These are phyloP conservation scores for Backusella westeae DNA, from an alignment of 192 early-diverging fungal species.

Conservation along the genomic window DNA sequence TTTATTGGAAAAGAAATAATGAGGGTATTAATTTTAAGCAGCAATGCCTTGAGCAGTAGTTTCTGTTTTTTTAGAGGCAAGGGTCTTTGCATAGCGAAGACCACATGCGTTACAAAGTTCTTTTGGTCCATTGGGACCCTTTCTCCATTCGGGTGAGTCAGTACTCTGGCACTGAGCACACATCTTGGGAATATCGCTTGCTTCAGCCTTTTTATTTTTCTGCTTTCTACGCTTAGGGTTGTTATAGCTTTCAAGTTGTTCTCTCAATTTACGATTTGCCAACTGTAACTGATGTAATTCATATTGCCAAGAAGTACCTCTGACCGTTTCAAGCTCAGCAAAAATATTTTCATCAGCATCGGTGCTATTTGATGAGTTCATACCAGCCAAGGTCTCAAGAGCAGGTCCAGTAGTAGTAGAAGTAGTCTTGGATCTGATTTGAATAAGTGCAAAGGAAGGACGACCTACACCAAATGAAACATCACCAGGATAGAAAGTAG, in stretches of 20 bases:
- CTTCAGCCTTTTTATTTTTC: slow-evolving; percentile 12
- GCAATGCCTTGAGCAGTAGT: not conserved
- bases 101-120: slow-evolving; percentile 65
- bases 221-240: slow-evolving; percentile 38
- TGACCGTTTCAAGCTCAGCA: slow-evolving; percentile 38
- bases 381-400: slow-evolving; percentile 13
- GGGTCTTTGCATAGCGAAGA: slow-evolving; percentile 49
- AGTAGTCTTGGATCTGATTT: slow-evolving; percentile 12
- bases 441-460: slow-evolving; percentile 36
- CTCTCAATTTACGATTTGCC: slow-evolving; percentile 53
- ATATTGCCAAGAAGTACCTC: slow-evolving; percentile 58
- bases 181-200: slow-evolving; percentile 19
- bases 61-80: slow-evolving; percentile 16
- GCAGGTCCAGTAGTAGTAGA: not conserved
- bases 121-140: slow-evolving; percentile 60
- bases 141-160: slow-evolving; percentile 42
- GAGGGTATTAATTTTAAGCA: slow-evolving; percentile 3
- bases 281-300: slow-evolving; percentile 62
- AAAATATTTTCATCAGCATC: slow-evolving; percentile 42
- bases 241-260: slow-evolving; percentile 46
- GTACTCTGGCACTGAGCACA: slow-evolving; percentile 26
- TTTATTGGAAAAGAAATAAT: not conserved
- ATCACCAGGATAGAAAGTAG: slow-evolving; percentile 43
- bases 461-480: not conserved
- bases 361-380: not conserved